Percentiles rank a stretch among this genome's conserved stretches.
Evolutionary conservation across 2,329 filamentous ascomycete species (phyloP).

Genomic region (Amphichorda felina): DNA sequence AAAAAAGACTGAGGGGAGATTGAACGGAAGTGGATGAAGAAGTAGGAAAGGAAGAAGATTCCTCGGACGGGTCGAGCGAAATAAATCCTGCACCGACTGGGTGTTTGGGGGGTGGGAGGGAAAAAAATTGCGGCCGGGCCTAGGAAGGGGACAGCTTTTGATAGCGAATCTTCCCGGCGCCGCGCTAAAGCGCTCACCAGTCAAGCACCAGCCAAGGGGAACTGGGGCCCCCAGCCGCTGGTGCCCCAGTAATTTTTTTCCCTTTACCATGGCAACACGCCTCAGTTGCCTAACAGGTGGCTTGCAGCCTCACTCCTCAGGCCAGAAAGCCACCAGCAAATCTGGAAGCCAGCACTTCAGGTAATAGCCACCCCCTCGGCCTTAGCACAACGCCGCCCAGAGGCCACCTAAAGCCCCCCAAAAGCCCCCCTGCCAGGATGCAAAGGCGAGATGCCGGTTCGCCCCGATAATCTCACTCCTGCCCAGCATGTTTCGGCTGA

Average conservation of each 20-base stretch:
- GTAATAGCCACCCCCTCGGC: background rate
- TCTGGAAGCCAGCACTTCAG: too few relatives aligned
- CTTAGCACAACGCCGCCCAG: background rate
- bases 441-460: conserved; percentile 1
- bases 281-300: too few relatives aligned
- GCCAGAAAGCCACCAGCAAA: background rate
- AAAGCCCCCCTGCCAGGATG: too few relatives aligned
- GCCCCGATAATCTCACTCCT: background rate
- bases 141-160: conserved; percentile 32
- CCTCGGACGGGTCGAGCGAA: conserved; percentile 22
- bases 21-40: conserved; percentile 30
- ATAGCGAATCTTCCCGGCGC: conserved; percentile 41
- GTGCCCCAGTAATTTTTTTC: background rate
- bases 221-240: background rate
- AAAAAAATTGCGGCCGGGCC: conserved; percentile 42
- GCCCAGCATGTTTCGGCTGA: background rate
- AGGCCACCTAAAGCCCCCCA: background rate
- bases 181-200: conserved; percentile 11
- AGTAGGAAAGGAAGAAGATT: conserved; percentile 27
- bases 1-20: conserved; percentile 53
- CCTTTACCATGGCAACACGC: conserved; percentile 4
- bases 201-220: background rate
- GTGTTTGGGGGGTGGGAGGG: conserved; percentile 27
- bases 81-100: conserved; percentile 33
- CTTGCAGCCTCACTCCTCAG: conserved; percentile 3